These are phyloP conservation scores for Fusarium longipes DNA, from an alignment of 2,329 filamentous ascomycete species.

Conservation along the genomic window DNA sequence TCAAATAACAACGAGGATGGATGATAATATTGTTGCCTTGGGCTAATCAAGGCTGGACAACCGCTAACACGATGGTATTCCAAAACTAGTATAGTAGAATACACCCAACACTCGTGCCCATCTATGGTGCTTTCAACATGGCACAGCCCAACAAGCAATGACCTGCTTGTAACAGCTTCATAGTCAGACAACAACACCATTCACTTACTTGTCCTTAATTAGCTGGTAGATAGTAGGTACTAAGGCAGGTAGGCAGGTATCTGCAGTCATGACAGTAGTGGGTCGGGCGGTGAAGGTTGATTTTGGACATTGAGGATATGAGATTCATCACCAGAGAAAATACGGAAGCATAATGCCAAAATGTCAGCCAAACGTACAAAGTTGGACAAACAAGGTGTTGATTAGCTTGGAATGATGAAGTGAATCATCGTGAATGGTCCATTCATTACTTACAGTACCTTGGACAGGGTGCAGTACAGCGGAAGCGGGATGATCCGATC, in stretches of 20 bases:
- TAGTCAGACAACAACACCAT: not conserved
- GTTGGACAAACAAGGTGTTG: not conserved
- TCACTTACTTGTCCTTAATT: not conserved
- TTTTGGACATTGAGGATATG: not conserved
- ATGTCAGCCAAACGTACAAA: not conserved
- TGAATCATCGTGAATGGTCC: slow-evolving; percentile 1
- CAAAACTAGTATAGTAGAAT: no score
- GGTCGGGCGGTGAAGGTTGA: not conserved
- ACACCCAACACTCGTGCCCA: not conserved
- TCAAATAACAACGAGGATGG: no score
- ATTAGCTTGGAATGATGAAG: not conserved
- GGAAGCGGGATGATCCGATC: slow-evolving; percentile 12
- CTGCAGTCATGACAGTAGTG: not conserved
- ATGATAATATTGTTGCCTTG: not conserved
- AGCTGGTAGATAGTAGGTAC: not conserved
- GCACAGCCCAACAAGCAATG: not conserved
- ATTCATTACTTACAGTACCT: no score
- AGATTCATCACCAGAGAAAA: not conserved
- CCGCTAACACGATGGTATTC: not conserved
- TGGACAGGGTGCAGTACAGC: not conserved
- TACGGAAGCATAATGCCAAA: not conserved
- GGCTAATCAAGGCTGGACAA: no score
- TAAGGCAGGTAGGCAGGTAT: no score
- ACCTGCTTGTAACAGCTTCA: not conserved
- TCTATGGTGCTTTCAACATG: not conserved